A percentile compares a stretch with the other conserved stretches of the same genome.
These are phyloP conservation scores for Micractinium sp. DNA, from an alignment of 139 green algal genomes.

Conservation along the genomic window DNA sequence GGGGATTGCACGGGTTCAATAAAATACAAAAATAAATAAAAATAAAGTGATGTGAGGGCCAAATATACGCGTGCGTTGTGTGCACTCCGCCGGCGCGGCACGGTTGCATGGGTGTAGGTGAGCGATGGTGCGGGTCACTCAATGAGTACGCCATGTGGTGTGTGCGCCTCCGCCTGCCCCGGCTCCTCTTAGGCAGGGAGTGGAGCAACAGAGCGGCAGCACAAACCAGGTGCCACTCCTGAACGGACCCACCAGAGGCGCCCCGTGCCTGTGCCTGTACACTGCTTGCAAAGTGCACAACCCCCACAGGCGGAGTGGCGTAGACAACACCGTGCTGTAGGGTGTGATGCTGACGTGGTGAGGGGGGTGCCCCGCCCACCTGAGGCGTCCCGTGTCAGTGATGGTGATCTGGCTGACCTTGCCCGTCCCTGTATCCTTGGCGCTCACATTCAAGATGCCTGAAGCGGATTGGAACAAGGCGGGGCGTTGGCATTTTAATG, in stretches of 20 bases:
- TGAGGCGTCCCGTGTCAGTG: slow-evolving; percentile 97
- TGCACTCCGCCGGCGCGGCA: no score
- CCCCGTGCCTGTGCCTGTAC: not conserved
- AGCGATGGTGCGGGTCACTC: no score
- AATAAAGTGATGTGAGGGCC: no score
- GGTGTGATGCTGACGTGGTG: no score
- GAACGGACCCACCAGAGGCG: not conserved
- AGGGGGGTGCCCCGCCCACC: not conserved
- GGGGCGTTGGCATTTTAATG: not conserved
- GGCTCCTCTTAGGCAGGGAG: no score
- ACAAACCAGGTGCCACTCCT: no score
- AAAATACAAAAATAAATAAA: no score
- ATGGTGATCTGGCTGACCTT: slow-evolving; percentile 99
- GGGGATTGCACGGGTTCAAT: no score
- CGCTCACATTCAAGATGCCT: slow-evolving; percentile 97
- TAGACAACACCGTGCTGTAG: not conserved
- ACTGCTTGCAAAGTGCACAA: not conserved
- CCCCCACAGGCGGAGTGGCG: not conserved
- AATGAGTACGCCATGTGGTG: no score
- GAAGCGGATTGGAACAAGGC: not conserved
- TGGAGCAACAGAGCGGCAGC: no score
- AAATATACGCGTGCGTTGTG: no score
- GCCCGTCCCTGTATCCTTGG: slow-evolving; percentile 96
- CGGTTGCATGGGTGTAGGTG: not conserved
- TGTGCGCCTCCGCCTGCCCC: no score